Evolutionary conservation across 2,329 filamentous ascomycete genomes (phyloP).

Genomic region (Microcyclosporella mali): DNA sequence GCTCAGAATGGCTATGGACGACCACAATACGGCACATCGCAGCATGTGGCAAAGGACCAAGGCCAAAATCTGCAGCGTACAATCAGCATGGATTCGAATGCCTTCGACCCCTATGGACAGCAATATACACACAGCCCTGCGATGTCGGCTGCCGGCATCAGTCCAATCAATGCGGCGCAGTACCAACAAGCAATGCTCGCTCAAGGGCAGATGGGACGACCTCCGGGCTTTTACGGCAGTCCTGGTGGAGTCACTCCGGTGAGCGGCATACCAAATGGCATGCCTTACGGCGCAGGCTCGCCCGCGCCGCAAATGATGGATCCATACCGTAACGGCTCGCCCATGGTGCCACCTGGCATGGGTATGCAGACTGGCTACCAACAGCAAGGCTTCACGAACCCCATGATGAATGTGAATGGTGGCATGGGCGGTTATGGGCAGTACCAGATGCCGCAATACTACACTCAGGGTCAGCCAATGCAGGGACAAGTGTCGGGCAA

Average conservation of each 20-base stretch:
- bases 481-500: constrained; percentile 15
- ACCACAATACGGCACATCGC: constrained; percentile 31
- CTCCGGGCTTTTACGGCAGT: constrained; percentile 28
- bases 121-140: constrained; percentile 34
- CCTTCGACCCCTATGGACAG: constrained; percentile 42
- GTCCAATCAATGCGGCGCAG: constrained; percentile 42
- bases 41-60: constrained; percentile 36
- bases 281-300: constrained; percentile 24
- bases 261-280: constrained; percentile 17
- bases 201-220: constrained; percentile 29
- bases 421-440: constrained; percentile 25
- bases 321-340: constrained; percentile 36
- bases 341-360: constrained; percentile 37
- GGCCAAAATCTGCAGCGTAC: constrained; percentile 40
- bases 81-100: constrained; percentile 45
- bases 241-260: constrained; percentile 12
- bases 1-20: constrained; percentile 29
- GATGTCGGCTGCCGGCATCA: constrained; percentile 31
- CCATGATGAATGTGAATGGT: constrained; percentile 25
- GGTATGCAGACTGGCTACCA: constrained; percentile 25
- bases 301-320: constrained; percentile 34
- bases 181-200: constrained; percentile 53
- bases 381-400: constrained; percentile 20
- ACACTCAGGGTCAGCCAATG: constrained; percentile 19
- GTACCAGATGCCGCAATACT: constrained; percentile 22